phyloP scores from a whole-genome alignment of 2,329 filamentous ascomycete species.

The Monilinia fructigena region DNA sequence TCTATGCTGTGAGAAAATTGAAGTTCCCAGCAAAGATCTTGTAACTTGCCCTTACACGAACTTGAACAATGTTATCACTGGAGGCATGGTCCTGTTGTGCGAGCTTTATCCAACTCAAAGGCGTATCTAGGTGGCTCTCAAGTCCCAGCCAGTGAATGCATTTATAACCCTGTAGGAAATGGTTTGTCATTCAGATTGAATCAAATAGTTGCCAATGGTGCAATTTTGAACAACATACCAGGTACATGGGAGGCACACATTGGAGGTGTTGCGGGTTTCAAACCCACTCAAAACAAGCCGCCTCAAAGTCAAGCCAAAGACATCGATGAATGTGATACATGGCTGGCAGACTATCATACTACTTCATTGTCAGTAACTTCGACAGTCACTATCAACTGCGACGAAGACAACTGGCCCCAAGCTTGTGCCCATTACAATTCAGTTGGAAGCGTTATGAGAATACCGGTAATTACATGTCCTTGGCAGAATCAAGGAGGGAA shows the following conservation, averaged over 20 bases:
- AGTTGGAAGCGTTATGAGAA: not conserved
- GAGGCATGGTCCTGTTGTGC: constrained; percentile 2
- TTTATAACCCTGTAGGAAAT: not conserved
- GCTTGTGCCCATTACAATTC: not conserved
- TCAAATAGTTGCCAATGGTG: not conserved
- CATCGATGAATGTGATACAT: not conserved
- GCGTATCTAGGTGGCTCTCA: not conserved
- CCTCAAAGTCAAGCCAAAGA: constrained; percentile 7
- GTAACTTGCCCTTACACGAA: not conserved
- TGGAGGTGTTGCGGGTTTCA: not conserved
- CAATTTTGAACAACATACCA: constrained; percentile 3
- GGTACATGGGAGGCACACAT: constrained; percentile 1
- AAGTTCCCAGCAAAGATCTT: not conserved
- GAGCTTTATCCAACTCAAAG: not conserved
- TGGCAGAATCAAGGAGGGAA: not conserved
- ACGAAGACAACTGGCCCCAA: not conserved
- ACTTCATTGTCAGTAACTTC: not conserved
- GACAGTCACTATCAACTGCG: not conserved
- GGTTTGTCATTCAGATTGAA: not conserved
- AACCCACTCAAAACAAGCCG: not conserved
- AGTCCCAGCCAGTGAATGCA: not conserved
- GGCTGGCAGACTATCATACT: not conserved
- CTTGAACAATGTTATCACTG: not conserved
- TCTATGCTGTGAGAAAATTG: not conserved
- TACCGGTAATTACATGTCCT: not conserved